Conservation (phyloP, 495 filamentous ascomycete genomes). For the Neurospora sp. region DNA sequence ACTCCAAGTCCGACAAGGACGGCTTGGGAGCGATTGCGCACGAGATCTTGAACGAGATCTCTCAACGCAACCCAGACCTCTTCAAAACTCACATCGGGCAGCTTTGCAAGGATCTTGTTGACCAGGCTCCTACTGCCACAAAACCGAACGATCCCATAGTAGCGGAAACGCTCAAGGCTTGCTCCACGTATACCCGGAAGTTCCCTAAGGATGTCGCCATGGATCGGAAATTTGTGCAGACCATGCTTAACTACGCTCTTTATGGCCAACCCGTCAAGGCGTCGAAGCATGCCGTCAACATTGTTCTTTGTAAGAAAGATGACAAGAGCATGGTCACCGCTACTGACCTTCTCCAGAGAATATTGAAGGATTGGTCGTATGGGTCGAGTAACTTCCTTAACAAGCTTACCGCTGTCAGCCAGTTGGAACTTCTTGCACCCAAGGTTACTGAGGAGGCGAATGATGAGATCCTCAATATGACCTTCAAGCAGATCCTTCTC, state of each 20-base stretch:
- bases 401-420: conserved; percentile 70
- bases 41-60: conserved; percentile 88
- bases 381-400: conserved; percentile 70
- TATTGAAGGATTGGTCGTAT: conserved; percentile 66
- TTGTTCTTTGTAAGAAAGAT: conserved; percentile 72
- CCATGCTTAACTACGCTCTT: conserved; percentile 68
- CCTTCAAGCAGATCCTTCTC: conserved; percentile 64
- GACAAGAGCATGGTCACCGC: conserved; percentile 73
- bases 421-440: conserved; percentile 69
- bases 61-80: conserved; percentile 72
- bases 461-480: conserved; percentile 69
- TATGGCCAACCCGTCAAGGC: conserved; percentile 72
- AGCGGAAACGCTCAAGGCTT: conserved; percentile 86
- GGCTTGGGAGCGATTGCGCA: conserved; percentile 70
- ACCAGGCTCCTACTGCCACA: conserved; percentile 62
- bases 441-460: conserved; percentile 60
- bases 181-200: conserved; percentile 75
- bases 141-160: conserved; percentile 54
- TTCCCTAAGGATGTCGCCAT: conserved; percentile 77
- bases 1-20: conserved; percentile 70
- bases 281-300: conserved; percentile 86
- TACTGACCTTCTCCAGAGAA: conserved; percentile 67
- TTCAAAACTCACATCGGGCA: conserved; percentile 88
- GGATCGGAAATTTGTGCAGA: conserved; percentile 74
- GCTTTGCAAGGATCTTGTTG: conserved; percentile 74